Evolutionary conservation across 352 stramenopile genomes (phyloP).

Genomic region (Pythium monospermum): DNA sequence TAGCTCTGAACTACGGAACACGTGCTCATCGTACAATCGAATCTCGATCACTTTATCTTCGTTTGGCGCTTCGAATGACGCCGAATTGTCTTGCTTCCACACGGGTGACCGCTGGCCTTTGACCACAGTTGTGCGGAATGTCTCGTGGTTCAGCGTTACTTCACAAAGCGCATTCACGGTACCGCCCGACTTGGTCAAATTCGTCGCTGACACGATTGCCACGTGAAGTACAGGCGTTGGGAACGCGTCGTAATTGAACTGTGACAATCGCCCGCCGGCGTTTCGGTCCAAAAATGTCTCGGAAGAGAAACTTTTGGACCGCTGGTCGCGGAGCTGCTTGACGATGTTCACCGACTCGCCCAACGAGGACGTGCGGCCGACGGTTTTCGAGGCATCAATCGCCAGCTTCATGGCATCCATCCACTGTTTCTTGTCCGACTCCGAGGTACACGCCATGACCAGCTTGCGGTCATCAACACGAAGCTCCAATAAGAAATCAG

Average conservation of each 20-base stretch:
- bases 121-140: conserved; percentile 80
- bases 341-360: conserved; percentile 47
- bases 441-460: conserved; percentile 81
- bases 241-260: conserved; percentile 85
- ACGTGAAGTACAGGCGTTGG: conserved; percentile 76
- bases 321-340: conserved; percentile 55
- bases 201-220: conserved; percentile 73
- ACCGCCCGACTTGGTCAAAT: conserved; percentile 67
- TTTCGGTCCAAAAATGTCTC: conserved; percentile 72
- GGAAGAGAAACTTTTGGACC: conserved; percentile 58
- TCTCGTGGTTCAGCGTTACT: conserved; percentile 73
- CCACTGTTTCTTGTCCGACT: conserved; percentile 82
- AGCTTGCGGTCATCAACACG: conserved; percentile 71
- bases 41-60: conserved; percentile 84
- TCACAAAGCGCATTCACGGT: conserved; percentile 80
- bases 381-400: conserved; percentile 80
- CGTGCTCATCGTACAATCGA: conserved; percentile 77
- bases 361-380: conserved; percentile 56
- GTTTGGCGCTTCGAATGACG: conserved; percentile 69
- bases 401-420: conserved; percentile 84
- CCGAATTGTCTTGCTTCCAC: conserved; percentile 84
- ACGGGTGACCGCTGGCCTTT: conserved; percentile 78
- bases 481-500: conserved; percentile 67
- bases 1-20: conserved; percentile 70
- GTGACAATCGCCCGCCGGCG: conserved; percentile 61